A percentile compares a stretch with the other conserved stretches of the same genome.
Evolutionary conservation across 345 rosid genomes (phyloP).

Genomic region (Nasturtium officinale): DNA sequence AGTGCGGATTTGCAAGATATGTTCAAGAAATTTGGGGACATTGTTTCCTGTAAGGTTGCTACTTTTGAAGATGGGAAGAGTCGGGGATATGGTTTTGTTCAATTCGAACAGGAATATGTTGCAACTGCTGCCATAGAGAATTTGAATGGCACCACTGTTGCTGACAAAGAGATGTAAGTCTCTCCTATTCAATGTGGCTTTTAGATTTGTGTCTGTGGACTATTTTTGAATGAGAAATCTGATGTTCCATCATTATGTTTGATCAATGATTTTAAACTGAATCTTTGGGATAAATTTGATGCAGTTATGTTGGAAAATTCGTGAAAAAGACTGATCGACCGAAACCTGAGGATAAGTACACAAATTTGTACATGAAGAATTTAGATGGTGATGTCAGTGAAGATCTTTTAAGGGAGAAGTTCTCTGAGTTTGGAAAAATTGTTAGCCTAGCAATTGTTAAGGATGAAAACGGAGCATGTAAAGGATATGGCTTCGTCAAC

Average conservation of each 20-base stretch:
- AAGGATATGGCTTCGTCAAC: conserved; percentile 69
- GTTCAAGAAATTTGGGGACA: conserved; percentile 60
- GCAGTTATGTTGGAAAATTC: conserved; percentile 67
- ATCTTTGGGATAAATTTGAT: conserved; percentile 21
- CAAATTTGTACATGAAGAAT: conserved; percentile 71
- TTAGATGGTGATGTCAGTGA: conserved; percentile 61
- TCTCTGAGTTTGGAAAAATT: conserved; percentile 63
- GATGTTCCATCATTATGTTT: not conserved
- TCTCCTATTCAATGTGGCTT: not conserved
- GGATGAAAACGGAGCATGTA: conserved; percentile 55
- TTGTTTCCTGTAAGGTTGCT: conserved; percentile 69
- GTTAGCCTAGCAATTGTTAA: conserved; percentile 56
- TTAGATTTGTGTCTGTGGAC: not conserved
- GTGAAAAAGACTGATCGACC: conserved; percentile 60
- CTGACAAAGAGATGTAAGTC: conserved; percentile 66
- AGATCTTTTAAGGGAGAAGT: conserved; percentile 54
- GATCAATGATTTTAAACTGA: not conserved
- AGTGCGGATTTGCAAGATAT: conserved; percentile 53
- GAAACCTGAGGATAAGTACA: conserved; percentile 58
- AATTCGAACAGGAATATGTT: conserved; percentile 52
- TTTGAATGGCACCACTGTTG: conserved; percentile 50
- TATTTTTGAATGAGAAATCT: not conserved
- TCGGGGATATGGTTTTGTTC: conserved; percentile 75
- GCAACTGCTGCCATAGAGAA: conserved; percentile 69
- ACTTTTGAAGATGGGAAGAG: conserved; percentile 64